Percentiles rank a stretch among this genome's conserved stretches.
Conservation (phyloP, 345 rosid genomes). For the Eucalyptus sp. region DNA sequence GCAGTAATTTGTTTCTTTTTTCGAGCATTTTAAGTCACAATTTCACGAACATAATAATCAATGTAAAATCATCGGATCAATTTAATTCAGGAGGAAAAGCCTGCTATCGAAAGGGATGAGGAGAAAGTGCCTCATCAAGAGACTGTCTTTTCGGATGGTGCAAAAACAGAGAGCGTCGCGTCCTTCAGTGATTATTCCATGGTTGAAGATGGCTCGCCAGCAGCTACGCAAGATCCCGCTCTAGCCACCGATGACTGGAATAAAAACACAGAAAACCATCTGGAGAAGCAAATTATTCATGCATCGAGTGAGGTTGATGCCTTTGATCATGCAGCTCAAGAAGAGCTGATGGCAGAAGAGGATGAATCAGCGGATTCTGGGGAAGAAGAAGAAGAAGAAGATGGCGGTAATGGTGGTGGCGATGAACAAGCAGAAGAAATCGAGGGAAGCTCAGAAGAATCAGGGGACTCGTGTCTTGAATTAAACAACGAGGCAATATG, state of each 20-base stretch:
- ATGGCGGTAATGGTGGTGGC: neutral
- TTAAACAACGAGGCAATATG: constrained; percentile 17
- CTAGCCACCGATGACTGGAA: neutral
- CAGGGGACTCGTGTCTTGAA: constrained; percentile 17
- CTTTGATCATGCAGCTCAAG: neutral
- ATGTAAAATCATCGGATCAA: neutral
- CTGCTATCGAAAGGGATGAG: neutral
- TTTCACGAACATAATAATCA: neutral
- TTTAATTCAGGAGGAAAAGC: constrained; percentile 11
- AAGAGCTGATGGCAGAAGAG: neutral
- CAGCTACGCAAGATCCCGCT: neutral
- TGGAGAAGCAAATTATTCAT: neutral
- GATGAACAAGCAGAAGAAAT: neutral
- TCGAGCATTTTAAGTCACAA: neutral
- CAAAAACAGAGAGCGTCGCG: neutral
- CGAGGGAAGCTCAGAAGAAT: constrained; percentile 11
- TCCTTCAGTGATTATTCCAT: neutral
- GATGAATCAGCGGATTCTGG: neutral
- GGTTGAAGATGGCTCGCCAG: neutral
- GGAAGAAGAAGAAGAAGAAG: neutral
- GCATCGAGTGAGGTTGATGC: neutral
- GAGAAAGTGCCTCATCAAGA: neutral
- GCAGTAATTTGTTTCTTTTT: neutral
- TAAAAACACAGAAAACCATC: neutral
- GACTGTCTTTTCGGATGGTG: neutral